These are phyloP conservation scores for Trapa bicornis DNA, from an alignment of 345 rosid genomes.

Conservation along the genomic window DNA sequence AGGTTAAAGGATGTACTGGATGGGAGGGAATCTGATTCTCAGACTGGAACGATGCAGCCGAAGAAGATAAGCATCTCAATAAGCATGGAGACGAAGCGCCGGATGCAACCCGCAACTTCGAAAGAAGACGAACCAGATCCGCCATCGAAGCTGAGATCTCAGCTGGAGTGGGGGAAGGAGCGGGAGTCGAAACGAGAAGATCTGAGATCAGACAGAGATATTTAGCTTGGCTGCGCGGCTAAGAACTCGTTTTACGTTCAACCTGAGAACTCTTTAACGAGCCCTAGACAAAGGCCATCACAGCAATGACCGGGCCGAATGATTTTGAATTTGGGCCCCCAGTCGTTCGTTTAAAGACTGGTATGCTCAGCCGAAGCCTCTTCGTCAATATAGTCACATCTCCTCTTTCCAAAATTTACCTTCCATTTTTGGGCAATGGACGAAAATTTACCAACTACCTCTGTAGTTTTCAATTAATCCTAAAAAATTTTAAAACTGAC, in stretches of 20 bases:
- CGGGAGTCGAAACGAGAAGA: background rate
- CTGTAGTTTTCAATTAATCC: too few species aligned
- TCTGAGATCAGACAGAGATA: background rate
- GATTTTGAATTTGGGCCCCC: background rate
- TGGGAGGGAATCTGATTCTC: constrained; percentile 2
- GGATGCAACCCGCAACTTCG: background rate
- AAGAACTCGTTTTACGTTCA: background rate
- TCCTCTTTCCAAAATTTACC: too few species aligned
- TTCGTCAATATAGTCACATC: too few species aligned
- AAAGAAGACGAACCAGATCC: constrained; percentile 1
- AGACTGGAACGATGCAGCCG: background rate
- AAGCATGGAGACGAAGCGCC: background rate
- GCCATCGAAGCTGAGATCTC: constrained; percentile 3
- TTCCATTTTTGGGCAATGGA: too few species aligned
- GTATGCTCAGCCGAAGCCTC: too few species aligned
- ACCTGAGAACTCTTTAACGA: background rate
- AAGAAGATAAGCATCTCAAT: background rate
- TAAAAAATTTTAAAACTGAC: too few species aligned
- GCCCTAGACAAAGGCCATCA: background rate
- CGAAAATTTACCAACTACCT: too few species aligned
- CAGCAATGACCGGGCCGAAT: background rate
- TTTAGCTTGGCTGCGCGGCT: background rate
- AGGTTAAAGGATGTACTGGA: constrained; percentile 11
- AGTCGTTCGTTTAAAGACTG: too few species aligned
- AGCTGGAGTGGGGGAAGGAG: background rate